Percentiles rank a stretch among this genome's conserved stretches.
Evolutionary conservation across 805 yeast genomes (phyloP).

Genomic region (Cyberlindnera petersonii): DNA sequence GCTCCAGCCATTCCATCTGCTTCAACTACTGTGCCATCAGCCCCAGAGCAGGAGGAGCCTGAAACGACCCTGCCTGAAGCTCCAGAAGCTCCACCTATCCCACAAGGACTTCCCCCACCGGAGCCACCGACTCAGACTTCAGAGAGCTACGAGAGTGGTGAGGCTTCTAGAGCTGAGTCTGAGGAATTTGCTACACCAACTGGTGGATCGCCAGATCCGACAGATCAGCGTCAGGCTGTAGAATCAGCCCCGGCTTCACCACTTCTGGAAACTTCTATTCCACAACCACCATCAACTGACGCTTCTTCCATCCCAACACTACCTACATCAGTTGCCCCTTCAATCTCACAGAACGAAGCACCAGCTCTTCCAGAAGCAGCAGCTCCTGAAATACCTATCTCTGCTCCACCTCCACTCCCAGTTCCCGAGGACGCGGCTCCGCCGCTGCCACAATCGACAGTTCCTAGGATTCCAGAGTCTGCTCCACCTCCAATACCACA

Average conservation of each 20-base stretch:
- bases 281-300: too few relatives aligned
- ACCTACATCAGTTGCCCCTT: slow-evolving; percentile 25
- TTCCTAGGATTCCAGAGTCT: slow-evolving; percentile 23
- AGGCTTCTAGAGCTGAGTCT: slow-evolving; percentile 3
- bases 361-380: slow-evolving; percentile 31
- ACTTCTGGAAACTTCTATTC: slow-evolving; percentile 34
- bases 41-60: neutral
- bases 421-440: slow-evolving; percentile 16
- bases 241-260: slow-evolving; percentile 29
- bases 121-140: slow-evolving; percentile 20
- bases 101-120: slow-evolving; percentile 22
- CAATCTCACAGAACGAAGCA: slow-evolving; percentile 30
- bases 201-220: slow-evolving; percentile 28
- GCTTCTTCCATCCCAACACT: too few relatives aligned
- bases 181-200: slow-evolving; percentile 20
- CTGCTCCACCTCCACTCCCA: slow-evolving; percentile 29
- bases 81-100: slow-evolving; percentile 6
- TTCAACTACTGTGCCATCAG: slow-evolving; percentile 9
- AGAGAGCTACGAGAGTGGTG: neutral
- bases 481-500: slow-evolving; percentile 22
- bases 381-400: slow-evolving; percentile 10
- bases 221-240: neutral
- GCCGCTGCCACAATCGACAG: too few relatives aligned
- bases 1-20: slow-evolving; percentile 10
- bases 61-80: slow-evolving; percentile 2